A percentile compares a stretch with the other conserved stretches of the same genome.
Conservation (phyloP, 2,329 filamentous ascomycete species). For the Arachnomyces sp. region DNA sequence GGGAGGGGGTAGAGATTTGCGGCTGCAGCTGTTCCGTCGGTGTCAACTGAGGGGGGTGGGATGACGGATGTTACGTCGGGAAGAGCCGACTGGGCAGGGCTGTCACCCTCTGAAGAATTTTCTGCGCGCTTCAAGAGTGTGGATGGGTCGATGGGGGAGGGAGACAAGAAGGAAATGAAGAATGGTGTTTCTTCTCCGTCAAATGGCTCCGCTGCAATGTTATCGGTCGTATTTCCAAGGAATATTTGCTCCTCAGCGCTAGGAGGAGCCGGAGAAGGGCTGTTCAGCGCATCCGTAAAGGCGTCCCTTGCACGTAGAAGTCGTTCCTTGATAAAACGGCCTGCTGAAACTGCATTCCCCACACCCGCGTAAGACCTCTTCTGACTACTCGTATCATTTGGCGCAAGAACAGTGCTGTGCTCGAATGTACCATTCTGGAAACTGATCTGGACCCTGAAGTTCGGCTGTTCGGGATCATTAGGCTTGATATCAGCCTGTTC, state of each 20-base stretch:
- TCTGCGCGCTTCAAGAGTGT: constrained; percentile 30
- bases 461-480: constrained; percentile 61
- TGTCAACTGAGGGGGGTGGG: constrained; percentile 53
- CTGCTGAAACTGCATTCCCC: constrained; percentile 24
- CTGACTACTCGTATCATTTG: constrained; percentile 26
- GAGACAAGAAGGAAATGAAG: constrained; percentile 63
- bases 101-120: not conserved
- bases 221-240: constrained; percentile 77
- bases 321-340: constrained; percentile 21
- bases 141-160: constrained; percentile 31
- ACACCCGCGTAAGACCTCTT: constrained; percentile 7
- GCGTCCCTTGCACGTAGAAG: constrained; percentile 22
- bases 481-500: constrained; percentile 56
- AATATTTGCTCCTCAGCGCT: constrained; percentile 64
- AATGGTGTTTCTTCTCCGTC: constrained; percentile 83
- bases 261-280: constrained; percentile 39
- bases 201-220: constrained; percentile 57
- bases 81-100: constrained; percentile 16
- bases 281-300: too few relatives aligned
- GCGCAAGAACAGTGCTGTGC: constrained; percentile 53
- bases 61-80: constrained; percentile 48
- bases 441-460: constrained; percentile 67
- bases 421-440: constrained; percentile 47
- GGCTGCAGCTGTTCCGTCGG: constrained; percentile 63
- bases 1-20: constrained; percentile 65